Percentiles rank a stretch among this genome's conserved stretches.
Evolutionary conservation across 768 basidiomycete species (phyloP).

Genomic region (Leucocoprinus birnbaumii): DNA sequence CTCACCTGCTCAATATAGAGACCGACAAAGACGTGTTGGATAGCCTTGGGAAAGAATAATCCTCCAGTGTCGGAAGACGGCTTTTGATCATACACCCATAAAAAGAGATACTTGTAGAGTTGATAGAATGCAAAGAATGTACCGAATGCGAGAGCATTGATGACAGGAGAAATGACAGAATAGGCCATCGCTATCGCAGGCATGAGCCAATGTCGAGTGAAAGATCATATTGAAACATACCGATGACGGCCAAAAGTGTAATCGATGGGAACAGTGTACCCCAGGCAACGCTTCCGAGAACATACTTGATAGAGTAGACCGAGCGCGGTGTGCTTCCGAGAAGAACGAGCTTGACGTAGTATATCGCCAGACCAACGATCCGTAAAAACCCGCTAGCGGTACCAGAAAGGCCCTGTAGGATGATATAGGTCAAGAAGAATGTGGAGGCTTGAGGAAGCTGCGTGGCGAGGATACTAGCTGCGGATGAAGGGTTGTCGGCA

Average conservation of each 20-base stretch:
- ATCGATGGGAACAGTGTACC: constrained; percentile 67
- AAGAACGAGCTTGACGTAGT: constrained; percentile 88
- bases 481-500: constrained; percentile 61
- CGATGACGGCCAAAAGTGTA: constrained; percentile 80
- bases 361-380: constrained; percentile 70
- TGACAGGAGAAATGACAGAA: constrained; percentile 87
- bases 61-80: constrained; percentile 81
- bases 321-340: constrained; percentile 88
- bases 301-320: constrained; percentile 82
- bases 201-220: constrained; percentile 3
- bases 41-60: constrained; percentile 91
- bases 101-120: constrained; percentile 84
- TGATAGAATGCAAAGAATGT: constrained; percentile 85
- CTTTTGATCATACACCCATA: constrained; percentile 75
- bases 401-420: constrained; percentile 79
- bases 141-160: constrained; percentile 82
- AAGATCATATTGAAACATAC: constrained; percentile 39
- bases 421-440: constrained; percentile 88
- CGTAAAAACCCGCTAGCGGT: constrained; percentile 81
- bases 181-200: constrained; percentile 67
- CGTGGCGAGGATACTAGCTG: constrained; percentile 69
- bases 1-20: constrained; percentile 77
- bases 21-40: constrained; percentile 92
- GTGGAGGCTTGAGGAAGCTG: constrained; percentile 83
- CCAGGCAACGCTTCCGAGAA: constrained; percentile 67